These are phyloP conservation scores for Mycena sp. DNA, from an alignment of 1,284 basidiomycete species.

Conservation along the genomic window DNA sequence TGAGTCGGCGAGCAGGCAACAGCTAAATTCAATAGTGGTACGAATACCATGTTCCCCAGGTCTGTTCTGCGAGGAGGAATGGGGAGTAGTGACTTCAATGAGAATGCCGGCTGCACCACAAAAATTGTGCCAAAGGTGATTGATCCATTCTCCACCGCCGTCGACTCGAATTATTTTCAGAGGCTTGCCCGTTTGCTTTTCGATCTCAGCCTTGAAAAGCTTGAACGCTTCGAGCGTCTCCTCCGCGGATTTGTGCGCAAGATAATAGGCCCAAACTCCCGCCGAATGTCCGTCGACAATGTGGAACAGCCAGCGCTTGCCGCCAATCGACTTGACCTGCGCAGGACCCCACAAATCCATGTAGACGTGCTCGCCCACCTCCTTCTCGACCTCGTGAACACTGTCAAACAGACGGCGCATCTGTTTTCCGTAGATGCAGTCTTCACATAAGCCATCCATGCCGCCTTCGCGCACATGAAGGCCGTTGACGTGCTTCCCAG, in stretches of 20 bases:
- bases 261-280: neutral
- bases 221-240: constrained; percentile 16
- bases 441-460: constrained; percentile 16
- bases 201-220: constrained; percentile 4
- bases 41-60: constrained; percentile 29
- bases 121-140: constrained; percentile 19
- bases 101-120: constrained; percentile 28
- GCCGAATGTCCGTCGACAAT: constrained; percentile 7
- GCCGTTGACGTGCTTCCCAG: constrained; percentile 8
- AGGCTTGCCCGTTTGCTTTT: constrained; percentile 14
- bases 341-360: constrained; percentile 27
- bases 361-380: constrained; percentile 11
- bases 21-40: constrained; percentile 28
- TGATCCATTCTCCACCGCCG: constrained; percentile 23
- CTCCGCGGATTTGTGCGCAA: constrained; percentile 6
- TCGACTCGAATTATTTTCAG: constrained; percentile 14
- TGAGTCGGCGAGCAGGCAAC: constrained; percentile 29
- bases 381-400: constrained; percentile 12
- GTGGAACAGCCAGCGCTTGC: constrained; percentile 4
- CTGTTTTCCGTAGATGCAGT: constrained; percentile 17
- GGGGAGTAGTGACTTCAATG: constrained; percentile 31
- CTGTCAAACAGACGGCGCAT: constrained; percentile 21
- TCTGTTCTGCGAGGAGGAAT: constrained; percentile 32
- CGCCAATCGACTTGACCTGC: constrained; percentile 2
- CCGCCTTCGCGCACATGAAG: neutral